phyloP scores from a whole-genome alignment of 768 basidiomycete species.

The Boletus eberwhitei region DNA sequence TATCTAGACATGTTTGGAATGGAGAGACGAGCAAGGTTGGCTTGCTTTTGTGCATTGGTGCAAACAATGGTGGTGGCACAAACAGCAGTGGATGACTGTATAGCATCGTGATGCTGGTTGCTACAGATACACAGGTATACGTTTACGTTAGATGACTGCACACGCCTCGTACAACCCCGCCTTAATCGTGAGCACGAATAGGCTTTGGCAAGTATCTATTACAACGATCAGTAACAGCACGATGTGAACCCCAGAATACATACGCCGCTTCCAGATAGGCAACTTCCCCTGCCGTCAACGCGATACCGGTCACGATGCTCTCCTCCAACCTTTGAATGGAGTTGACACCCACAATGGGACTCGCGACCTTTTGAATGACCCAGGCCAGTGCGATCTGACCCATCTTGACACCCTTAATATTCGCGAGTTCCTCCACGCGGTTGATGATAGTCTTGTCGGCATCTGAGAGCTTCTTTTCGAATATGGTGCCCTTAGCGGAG shows the following conservation, averaged over 20 bases:
- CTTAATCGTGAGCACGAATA: conserved; percentile 16
- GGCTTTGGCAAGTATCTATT: conserved; percentile 16
- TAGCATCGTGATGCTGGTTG: not conserved
- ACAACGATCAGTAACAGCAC: not conserved
- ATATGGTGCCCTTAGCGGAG: conserved; percentile 15
- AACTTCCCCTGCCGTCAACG: conserved; percentile 26
- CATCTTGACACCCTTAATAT: conserved; percentile 40
- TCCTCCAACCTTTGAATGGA: conserved; percentile 31
- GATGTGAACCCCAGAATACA: not conserved
- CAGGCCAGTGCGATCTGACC: conserved; percentile 46
- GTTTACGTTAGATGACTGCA: not conserved
- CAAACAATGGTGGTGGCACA: too few species aligned
- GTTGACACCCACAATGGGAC: conserved; percentile 44
- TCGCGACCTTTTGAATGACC: conserved; percentile 38
- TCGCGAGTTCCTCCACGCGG: conserved; percentile 41
- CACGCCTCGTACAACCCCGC: not conserved
- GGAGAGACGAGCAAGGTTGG: too few species aligned
- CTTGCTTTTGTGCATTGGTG: too few species aligned
- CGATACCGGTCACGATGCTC: conserved; percentile 23
- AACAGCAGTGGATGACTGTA: too few species aligned
- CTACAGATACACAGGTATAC: not conserved
- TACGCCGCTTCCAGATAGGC: conserved; percentile 27
- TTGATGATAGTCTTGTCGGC: conserved; percentile 36
- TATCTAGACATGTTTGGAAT: too few species aligned
- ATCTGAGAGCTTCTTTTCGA: conserved; percentile 25